phyloP scores from a whole-genome alignment of 306 rosid species.

The Oxytropis ochrocephala region DNA sequence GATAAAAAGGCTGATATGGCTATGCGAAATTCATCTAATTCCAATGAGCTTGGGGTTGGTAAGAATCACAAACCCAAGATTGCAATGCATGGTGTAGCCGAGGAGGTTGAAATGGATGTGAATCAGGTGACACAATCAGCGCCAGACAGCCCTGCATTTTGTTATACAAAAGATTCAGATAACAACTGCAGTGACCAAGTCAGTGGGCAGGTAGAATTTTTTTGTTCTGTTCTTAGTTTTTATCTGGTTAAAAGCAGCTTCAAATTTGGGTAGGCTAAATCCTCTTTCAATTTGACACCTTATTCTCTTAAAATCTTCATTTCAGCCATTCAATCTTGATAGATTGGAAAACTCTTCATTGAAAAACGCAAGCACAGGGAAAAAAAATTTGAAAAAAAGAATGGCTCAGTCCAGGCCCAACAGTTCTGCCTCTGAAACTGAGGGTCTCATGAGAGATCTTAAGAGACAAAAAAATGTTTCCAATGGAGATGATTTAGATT shows the following conservation, averaged over 20 bases:
- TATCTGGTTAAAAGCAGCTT: not conserved
- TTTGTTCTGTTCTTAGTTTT: not conserved
- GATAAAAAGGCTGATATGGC: not conserved
- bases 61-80: constrained; percentile 26
- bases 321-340: constrained; percentile 24
- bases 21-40: not conserved
- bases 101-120: constrained; percentile 37
- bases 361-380: constrained; percentile 28
- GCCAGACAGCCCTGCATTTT: constrained; percentile 60
- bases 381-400: constrained; percentile 24
- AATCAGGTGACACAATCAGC: constrained; percentile 41
- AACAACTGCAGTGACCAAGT: constrained; percentile 44
- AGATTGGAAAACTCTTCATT: constrained; percentile 37
- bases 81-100: constrained; percentile 17
- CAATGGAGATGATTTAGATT: constrained; percentile 14
- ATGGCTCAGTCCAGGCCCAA: constrained; percentile 36
- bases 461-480: constrained; percentile 51
- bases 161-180: constrained; percentile 67
- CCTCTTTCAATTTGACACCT: not conserved
- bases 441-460: constrained; percentile 36
- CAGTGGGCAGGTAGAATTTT: constrained; percentile 42
- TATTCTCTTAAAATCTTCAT: not conserved
- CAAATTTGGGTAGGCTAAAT: not conserved
- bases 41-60: constrained; percentile 18
- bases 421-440: constrained; percentile 51